A percentile compares a stretch with the other conserved stretches of the same genome.
These are phyloP conservation scores for Malassezia sp. DNA, from an alignment of 1,284 basidiomycete genomes.

Conservation along the genomic window DNA sequence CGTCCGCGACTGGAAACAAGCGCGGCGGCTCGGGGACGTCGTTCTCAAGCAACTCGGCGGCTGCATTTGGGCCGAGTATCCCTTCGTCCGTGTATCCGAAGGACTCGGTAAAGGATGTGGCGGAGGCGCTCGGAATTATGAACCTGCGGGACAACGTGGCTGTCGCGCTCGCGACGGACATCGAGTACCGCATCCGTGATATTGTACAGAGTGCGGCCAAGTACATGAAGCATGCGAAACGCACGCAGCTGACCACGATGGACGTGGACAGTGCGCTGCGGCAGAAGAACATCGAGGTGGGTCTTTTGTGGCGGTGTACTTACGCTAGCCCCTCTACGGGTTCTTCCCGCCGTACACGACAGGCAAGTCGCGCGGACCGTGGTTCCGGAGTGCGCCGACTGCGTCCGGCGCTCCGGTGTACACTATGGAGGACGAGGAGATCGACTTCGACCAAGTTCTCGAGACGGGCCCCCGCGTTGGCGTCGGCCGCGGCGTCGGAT, in stretches of 20 bases:
- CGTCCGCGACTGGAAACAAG: conserved; percentile 6
- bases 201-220: conserved; percentile 89
- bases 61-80: conserved; percentile 10
- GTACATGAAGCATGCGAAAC: conserved; percentile 86
- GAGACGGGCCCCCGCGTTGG: conserved; percentile 32
- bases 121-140: conserved; percentile 74
- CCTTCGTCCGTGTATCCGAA: conserved; percentile 37
- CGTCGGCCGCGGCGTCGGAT: conserved; percentile 39
- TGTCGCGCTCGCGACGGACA: conserved; percentile 78
- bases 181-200: conserved; percentile 90
- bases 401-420: conserved; percentile 54
- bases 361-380: conserved; percentile 20
- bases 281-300: conserved; percentile 76
- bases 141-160: conserved; percentile 69
- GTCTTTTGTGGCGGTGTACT: conserved; percentile 19
- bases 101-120: conserved; percentile 57
- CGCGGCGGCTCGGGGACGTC: background rate
- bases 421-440: conserved; percentile 90
- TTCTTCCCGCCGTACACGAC: conserved; percentile 16
- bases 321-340: conserved; percentile 22
- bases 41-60: background rate
- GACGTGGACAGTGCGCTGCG: conserved; percentile 90
- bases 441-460: conserved; percentile 65
- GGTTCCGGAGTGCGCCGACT: conserved; percentile 46
- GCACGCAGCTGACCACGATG: conserved; percentile 71